Base-by-base conservation (phyloP, 371 early-diverging fungal genomes). In the Basidiobolus meristosporus region DNA sequence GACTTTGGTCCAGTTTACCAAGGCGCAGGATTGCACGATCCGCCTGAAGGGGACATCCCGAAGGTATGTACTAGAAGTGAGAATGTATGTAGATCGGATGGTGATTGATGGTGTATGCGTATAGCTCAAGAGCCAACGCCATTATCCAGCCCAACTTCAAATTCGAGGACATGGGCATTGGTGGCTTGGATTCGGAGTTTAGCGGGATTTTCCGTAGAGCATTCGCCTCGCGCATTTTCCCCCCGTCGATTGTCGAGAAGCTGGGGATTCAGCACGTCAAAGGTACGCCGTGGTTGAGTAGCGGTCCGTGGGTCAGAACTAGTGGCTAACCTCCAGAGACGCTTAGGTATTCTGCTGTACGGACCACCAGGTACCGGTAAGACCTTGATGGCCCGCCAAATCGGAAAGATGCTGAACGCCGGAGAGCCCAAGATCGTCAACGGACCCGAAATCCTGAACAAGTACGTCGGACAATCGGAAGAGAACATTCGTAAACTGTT, bases 351-450 rank as follows among this genome's bases (percentile, higher is more conserved):
- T 36, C 55, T 86, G 31, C 57, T 89, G 2, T 79, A 74, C 54
- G 90, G 98, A 26, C 98, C 98, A 26, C 98, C 98, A 0, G 98
- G 98, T 45, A 98, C 98, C 0, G 99, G 99, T 43, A 99, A 98
- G 59, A 98, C 99, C 7, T 60, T 98, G 40, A 96, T 99, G 77
- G 99, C 99, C 6, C 75, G 99, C 18, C 93, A 98, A 57, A 98
- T 99, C 43, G 98, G 98, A 22, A 89, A 92, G 45, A 90, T 99
- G 86, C 62, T 99, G 46, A 93, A 98, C 52, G 85, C 95, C 4
- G 71, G 73, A 31, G 97, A 97, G 36, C 99, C 99, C 31, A 80
- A 88, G 51, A 85, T 99, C 42, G 97, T 99, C 28, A 96, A 93
- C 63, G 99, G 99, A 3, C 99, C 98, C 7, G 98, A 98, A 62